Percentiles rank a stretch among this genome's conserved stretches.
Conservation (phyloP, 805 yeast genomes). For the Myxozyma geophila region DNA sequence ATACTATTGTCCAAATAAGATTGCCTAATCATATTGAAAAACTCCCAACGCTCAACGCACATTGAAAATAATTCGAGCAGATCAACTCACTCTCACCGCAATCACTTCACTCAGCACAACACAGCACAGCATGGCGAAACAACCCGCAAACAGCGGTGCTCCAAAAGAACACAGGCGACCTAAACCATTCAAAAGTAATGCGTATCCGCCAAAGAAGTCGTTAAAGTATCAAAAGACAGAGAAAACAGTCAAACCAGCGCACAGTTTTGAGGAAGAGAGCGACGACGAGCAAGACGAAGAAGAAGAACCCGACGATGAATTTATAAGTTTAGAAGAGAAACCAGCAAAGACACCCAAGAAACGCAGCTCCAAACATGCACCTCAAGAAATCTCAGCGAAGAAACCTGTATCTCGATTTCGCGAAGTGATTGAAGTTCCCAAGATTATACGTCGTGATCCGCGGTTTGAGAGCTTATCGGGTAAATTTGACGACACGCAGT, state of each 20-base stretch:
- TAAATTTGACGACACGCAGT: conserved; percentile 67
- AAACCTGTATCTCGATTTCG: conserved; percentile 70
- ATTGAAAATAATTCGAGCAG: too few relatives aligned
- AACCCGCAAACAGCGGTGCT: too few relatives aligned
- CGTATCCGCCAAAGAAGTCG: background rate
- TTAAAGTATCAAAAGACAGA: background rate
- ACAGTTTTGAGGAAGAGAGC: background rate
- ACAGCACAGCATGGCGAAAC: too few relatives aligned
- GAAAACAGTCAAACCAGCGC: background rate
- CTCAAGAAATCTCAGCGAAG: conserved; percentile 77
- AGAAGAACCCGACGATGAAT: conserved; percentile 4
- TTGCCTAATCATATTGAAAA: too few relatives aligned
- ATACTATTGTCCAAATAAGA: too few relatives aligned
- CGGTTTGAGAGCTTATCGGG: conserved; percentile 92
- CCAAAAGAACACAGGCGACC: too few relatives aligned
- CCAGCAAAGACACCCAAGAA: conserved; percentile 3
- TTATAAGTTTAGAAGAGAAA: conserved; percentile 9
- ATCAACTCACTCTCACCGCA: too few relatives aligned
- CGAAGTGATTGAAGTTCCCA: conserved; percentile 57
- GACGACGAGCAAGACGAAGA: background rate
- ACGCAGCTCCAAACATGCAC: conserved; percentile 73
- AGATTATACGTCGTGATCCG: conserved; percentile 62
- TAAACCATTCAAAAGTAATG: too few relatives aligned
- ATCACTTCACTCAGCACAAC: too few relatives aligned
- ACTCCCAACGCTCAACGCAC: too few relatives aligned